A percentile compares a stretch with the other conserved stretches of the same genome.
phyloP scores from a whole-genome alignment of 345 rosid genomes.

The Syzygium oleosum region DNA sequence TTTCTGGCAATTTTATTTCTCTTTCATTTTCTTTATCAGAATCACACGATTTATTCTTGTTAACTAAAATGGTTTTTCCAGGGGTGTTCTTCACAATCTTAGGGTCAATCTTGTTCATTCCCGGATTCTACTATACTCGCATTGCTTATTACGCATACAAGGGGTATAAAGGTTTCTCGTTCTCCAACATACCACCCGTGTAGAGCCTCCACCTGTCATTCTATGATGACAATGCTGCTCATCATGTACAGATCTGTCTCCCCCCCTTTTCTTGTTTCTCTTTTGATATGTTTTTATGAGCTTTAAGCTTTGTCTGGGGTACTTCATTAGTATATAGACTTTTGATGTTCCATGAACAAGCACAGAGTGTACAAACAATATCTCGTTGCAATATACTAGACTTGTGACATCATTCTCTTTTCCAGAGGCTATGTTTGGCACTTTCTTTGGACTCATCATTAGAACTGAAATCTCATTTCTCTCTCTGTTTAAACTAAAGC shows the following conservation, averaged over 20 bases:
- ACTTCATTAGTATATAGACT: background rate
- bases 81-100: slow-evolving; percentile 84
- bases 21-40: background rate
- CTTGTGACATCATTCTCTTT: background rate
- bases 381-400: background rate
- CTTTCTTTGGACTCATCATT: background rate
- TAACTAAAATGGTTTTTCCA: slow-evolving; percentile 11
- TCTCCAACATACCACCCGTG: slow-evolving; percentile 87
- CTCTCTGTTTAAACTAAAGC: background rate
- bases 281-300: background rate
- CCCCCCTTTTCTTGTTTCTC: background rate
- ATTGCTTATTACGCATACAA: slow-evolving; percentile 93
- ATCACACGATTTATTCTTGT: background rate
- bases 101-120: slow-evolving; percentile 81
- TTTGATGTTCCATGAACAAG: background rate
- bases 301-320: background rate
- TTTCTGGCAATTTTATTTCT: slow-evolving; percentile 12
- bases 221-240: background rate
- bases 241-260: background rate
- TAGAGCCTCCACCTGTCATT: slow-evolving; percentile 1
- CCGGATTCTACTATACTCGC: slow-evolving; percentile 90
- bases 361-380: background rate
- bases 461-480: background rate
- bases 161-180: slow-evolving; percentile 96
- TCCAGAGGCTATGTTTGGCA: background rate